These are phyloP conservation scores for Tillandsia leiboldiana DNA, from an alignment of 176 grass and related monocot genomes.

Conservation along the genomic window DNA sequence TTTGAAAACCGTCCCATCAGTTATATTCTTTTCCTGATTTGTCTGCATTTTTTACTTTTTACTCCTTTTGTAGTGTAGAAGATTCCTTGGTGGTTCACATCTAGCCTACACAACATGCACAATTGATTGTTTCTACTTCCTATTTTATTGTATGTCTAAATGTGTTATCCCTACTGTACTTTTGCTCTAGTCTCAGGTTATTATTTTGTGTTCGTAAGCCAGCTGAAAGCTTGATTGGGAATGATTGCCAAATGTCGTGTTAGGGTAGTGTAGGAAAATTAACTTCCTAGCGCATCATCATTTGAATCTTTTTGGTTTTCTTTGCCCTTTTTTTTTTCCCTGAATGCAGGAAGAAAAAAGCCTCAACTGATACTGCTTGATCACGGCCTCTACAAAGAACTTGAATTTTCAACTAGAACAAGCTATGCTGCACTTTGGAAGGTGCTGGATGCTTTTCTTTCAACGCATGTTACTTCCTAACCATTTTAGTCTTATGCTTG, in stretches of 20 bases:
- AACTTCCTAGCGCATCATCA: not conserved
- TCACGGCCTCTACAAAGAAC: slow-evolving; percentile 95
- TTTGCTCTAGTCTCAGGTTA: too few relatives aligned
- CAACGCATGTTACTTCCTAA: not conserved
- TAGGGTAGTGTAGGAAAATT: not conserved
- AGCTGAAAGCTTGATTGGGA: too few relatives aligned
- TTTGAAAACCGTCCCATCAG: too few relatives aligned
- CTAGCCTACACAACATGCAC: too few relatives aligned
- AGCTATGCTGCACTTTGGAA: slow-evolving; percentile 98
- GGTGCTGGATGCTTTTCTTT: slow-evolving; percentile 19
- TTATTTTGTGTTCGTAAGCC: too few relatives aligned
- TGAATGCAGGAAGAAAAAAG: slow-evolving; percentile 49
- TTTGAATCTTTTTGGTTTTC: not conserved
- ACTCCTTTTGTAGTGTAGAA: too few relatives aligned
- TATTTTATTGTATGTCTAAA: too few relatives aligned
- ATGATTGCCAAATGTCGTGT: not conserved
- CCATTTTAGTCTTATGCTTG: slow-evolving; percentile 12
- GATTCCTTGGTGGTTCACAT: too few relatives aligned
- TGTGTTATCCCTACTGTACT: too few relatives aligned
- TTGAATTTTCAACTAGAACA: slow-evolving; percentile 65
- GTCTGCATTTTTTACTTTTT: too few relatives aligned
- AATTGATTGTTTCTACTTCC: too few relatives aligned
- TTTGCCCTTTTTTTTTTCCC: not conserved
- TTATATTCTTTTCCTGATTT: too few relatives aligned
- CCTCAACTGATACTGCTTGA: slow-evolving; percentile 91